phyloP scores from a whole-genome alignment of 2,329 filamentous ascomycete species.

The Aspergillus ruber region DNA sequence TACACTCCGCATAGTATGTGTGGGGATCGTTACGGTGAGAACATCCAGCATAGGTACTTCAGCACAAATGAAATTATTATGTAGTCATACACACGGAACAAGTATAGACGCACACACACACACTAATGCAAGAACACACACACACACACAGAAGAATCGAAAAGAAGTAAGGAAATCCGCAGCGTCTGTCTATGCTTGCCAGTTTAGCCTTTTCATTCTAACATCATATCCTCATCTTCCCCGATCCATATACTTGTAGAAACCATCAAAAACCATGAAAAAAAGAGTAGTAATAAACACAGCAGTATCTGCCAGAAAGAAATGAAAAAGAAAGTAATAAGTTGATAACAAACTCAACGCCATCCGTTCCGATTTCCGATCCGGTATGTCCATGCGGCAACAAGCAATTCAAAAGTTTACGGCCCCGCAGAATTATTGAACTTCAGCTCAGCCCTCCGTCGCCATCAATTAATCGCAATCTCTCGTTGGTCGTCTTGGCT shows the following conservation, averaged over 20 bases:
- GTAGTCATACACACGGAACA: neutral
- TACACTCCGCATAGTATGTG: too few relatives aligned
- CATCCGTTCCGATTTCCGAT: conserved; percentile 5
- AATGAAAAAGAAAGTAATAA: conserved; percentile 1
- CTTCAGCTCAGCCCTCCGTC: conserved; percentile 31
- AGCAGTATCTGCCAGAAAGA: neutral
- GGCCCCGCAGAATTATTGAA: neutral
- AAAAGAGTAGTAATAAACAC: neutral
- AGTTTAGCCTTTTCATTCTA: too few relatives aligned
- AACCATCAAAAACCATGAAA: too few relatives aligned
- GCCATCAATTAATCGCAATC: conserved; percentile 40
- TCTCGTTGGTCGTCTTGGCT: conserved; percentile 52
- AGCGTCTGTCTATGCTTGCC: too few relatives aligned
- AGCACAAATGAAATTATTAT: neutral
- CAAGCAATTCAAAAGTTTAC: conserved; percentile 3
- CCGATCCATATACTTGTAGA: too few relatives aligned
- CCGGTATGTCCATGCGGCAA: conserved; percentile 3
- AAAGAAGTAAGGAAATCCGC: too few relatives aligned
- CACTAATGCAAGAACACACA: too few relatives aligned
- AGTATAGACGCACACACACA: too few relatives aligned
- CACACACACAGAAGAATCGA: too few relatives aligned
- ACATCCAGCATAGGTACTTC: too few relatives aligned
- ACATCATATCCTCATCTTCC: too few relatives aligned
- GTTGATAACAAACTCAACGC: conserved; percentile 3
- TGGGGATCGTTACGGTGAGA: too few relatives aligned